Base-by-base conservation (phyloP, 768 basidiomycete species). In the Pleurotus tuber-regium region DNA sequence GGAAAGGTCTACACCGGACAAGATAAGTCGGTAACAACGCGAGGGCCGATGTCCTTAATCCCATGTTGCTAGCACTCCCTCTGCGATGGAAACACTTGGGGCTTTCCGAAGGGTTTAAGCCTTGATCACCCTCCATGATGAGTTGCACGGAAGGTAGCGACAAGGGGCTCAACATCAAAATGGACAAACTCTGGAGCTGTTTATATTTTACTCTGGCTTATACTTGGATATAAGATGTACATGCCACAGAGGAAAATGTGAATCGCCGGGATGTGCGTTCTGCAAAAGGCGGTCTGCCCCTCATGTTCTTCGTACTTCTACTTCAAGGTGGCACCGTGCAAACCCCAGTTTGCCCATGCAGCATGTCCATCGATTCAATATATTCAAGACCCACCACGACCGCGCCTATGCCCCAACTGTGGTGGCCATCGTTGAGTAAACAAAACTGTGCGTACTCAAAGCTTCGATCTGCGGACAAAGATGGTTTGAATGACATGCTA, bases 391-490 rank as follows among this genome's bases (percentile, higher is more conserved):
- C 46, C 28, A 23, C 46, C 46, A 8, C n/a, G 46, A 23, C 46
- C 31, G 23, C 46, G 46, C 7, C 9, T 48, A 48, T 48, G 46
- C 31, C 31, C 46, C n/a, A 48, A 48, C 24, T 48, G 46, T 35
- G 46, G 46, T 8, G 46, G 46, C 23, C 46, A 16, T 21, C 46
- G 46, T 29, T 48, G 43, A 44, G n/a, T n/a, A n/a, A n/a, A n/a
- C n/a, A n/a, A n/a, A n/a, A n/a, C n/a, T n/a, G n/a, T n/a, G n/a
- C n/a, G n/a, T n/a, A n/a, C n/a, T n/a, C n/a, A n/a, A n/a, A n/a
- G n/a, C n/a, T n/a, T n/a, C n/a, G n/a, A n/a, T n/a, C n/a, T n/a
- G n/a, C n/a, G n/a, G n/a, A n/a, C n/a, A n/a, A n/a, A n/a, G n/a
- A n/a, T n/a, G n/a, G n/a, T n/a, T n/a, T n/a, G n/a, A n/a, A n/a